Evolutionary conservation across 805 yeast genomes (phyloP).

Genomic region (Candida dajiaensis): DNA sequence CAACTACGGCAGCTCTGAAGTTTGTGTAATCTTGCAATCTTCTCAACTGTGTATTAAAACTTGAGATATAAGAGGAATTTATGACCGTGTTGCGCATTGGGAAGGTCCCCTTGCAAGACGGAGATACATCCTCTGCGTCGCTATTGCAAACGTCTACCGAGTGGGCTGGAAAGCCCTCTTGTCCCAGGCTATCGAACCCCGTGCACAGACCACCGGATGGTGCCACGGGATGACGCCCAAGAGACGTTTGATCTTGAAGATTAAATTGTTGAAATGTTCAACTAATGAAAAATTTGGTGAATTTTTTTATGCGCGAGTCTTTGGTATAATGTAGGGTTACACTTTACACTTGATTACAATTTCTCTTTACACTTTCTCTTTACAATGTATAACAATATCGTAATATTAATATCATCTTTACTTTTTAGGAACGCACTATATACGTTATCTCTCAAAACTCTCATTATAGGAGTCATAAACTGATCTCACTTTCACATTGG

Average conservation of each 20-base stretch:
- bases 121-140: conserved; percentile 12
- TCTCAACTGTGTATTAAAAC: not conserved
- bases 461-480: conserved; percentile 24
- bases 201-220: not conserved
- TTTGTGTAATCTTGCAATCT: too few relatives aligned
- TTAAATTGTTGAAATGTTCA: not conserved
- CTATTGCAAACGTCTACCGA: conserved; percentile 8
- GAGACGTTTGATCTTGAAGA: conserved; percentile 1
- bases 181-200: conserved; percentile 10
- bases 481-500: conserved; percentile 9
- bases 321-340: not conserved
- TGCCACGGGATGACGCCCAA: conserved; percentile 8
- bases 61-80: conserved; percentile 11
- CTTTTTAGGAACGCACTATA: not conserved
- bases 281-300: not conserved
- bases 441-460: conserved; percentile 1
- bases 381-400: too few relatives aligned
- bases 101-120: conserved; percentile 6
- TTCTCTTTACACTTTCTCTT: too few relatives aligned
- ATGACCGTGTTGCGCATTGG: conserved; percentile 15
- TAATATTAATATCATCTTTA: too few relatives aligned
- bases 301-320: not conserved
- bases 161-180: conserved; percentile 1
- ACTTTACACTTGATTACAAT: too few relatives aligned
- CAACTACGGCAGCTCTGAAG: too few relatives aligned